A percentile compares a stretch with the other conserved stretches of the same genome.
These are phyloP conservation scores for Leccinum insolens DNA, from an alignment of 1,284 basidiomycete genomes.

Conservation along the genomic window DNA sequence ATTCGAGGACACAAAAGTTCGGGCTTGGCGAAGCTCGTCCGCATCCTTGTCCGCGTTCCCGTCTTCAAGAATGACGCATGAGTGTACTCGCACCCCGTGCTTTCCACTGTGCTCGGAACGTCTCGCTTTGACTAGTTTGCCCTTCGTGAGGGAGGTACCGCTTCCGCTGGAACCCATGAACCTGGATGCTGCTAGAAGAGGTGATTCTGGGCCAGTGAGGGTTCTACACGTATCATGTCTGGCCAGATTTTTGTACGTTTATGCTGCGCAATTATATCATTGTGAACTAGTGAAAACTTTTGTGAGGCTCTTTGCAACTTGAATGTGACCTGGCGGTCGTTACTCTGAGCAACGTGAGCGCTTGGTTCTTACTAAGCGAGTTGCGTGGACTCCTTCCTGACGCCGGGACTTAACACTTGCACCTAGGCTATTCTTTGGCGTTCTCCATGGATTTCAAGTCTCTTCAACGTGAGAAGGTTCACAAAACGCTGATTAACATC, in stretches of 20 bases:
- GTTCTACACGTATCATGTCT: conserved; percentile 18
- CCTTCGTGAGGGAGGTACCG: conserved; percentile 56
- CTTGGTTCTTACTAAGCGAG: too few species aligned
- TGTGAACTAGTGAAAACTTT: too few species aligned
- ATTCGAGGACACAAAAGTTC: conserved; percentile 86
- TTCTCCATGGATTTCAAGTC: not conserved
- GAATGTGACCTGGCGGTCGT: too few species aligned
- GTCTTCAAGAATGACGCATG: conserved; percentile 69
- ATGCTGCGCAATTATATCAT: not conserved
- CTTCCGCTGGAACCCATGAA: conserved; percentile 46
- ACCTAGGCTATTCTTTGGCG: too few species aligned
- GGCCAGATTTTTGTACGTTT: too few species aligned
- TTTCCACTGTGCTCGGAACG: conserved; percentile 33
- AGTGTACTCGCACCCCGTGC: conserved; percentile 40
- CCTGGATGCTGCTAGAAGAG: conserved; percentile 30
- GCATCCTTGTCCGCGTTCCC: conserved; percentile 89
- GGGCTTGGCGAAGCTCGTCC: conserved; percentile 76
- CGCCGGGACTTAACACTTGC: too few species aligned
- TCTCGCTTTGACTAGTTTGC: conserved; percentile 45
- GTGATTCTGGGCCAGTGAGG: conserved; percentile 23
- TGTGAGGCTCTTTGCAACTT: too few species aligned
- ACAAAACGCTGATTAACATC: conserved; percentile 7
- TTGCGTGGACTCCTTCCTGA: too few species aligned
- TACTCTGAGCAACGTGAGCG: too few species aligned
- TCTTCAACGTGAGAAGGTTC: not conserved